A percentile compares a stretch with the other conserved stretches of the same genome.
Conservation (phyloP, 1,139 yeast species). For the Kodamaea anthophila region DNA sequence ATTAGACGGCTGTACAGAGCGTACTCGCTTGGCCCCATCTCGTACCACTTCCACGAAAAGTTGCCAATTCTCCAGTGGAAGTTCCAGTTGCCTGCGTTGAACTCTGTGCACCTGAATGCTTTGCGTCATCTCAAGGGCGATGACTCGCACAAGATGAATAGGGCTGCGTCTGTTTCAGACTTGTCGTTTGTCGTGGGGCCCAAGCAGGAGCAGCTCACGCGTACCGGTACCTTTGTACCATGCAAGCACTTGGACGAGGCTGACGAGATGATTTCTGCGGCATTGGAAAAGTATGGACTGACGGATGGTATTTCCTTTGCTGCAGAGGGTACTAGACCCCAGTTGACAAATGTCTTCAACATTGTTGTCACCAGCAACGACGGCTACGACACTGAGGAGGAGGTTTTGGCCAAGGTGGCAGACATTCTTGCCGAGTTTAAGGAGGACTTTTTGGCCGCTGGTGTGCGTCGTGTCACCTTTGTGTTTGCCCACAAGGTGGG, state of each 20-base stretch:
- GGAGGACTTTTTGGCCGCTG: slow-evolving; percentile 62
- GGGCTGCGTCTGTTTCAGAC: slow-evolving; percentile 91
- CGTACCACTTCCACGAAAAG: slow-evolving; percentile 54
- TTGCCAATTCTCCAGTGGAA: slow-evolving; percentile 81
- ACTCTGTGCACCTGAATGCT: slow-evolving; percentile 62
- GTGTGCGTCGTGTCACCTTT: slow-evolving; percentile 88
- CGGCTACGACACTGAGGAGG: slow-evolving; percentile 68
- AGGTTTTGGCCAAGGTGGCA: slow-evolving; percentile 54
- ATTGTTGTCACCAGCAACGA: slow-evolving; percentile 70
- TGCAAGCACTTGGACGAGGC: slow-evolving; percentile 81
- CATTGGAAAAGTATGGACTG: slow-evolving; percentile 64
- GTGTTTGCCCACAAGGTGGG: slow-evolving; percentile 82
- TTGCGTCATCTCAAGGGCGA: slow-evolving; percentile 40
- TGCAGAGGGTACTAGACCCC: slow-evolving; percentile 27
- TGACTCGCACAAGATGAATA: slow-evolving; percentile 45
- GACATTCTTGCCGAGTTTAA: slow-evolving; percentile 64
- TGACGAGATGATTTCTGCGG: slow-evolving; percentile 74
- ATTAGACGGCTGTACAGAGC: slow-evolving; percentile 97
- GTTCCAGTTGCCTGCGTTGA: slow-evolving; percentile 75
- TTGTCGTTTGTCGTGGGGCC: slow-evolving; percentile 76
- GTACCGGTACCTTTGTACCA: slow-evolving; percentile 87
- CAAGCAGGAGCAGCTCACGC: slow-evolving; percentile 46
- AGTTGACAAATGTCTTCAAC: slow-evolving; percentile 71
- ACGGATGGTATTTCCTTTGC: slow-evolving; percentile 34
- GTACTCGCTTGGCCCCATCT: slow-evolving; percentile 74